Evolutionary conservation across 2,329 filamentous ascomycete species (phyloP), one percentile per base, ranked within the genome.

Genomic region (Boeremia lycopersici): DNA sequence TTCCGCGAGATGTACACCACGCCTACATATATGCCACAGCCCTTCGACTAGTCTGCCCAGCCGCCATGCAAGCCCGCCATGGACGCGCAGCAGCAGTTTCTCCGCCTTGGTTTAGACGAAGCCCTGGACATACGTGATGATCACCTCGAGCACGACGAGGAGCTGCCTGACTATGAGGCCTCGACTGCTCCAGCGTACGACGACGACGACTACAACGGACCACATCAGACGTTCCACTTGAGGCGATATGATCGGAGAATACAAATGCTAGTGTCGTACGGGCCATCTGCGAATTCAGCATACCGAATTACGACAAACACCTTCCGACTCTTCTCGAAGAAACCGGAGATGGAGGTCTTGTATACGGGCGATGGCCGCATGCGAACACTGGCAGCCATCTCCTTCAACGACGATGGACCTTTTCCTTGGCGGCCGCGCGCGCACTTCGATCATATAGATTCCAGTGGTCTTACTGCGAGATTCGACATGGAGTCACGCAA

Each of bases 351-450:
- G 57, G 64, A 73, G 35, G 48, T 74, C 28, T 51, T 67, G 9
- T 63, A 68, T 28, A 64, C 63, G 5, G 54, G 45, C 29, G 63
- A 59, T n/a, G 49, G 51, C 26, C 48, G 47, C 6, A 63, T 69
- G 53, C 59, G 65, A 12, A 62, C 56, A 15, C 56, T 72, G n/a
- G 66, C 66, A 6, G 55, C 56, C 0, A 68, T 73, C 13, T 57
- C 54, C 8, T 74, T 72, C 33, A 63, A 69, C 44, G 62, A 65
- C 17, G 45, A 70, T 34, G 69, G 70, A 1, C 68, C 69, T 1
- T 38, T 72, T 9, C 71, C 71, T 0, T 73, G 71, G 71, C 61
- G 70, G 25, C 70, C 70, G 29, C 65, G 70, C 10, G 71, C 71
- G 11, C 63, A 64, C 36, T 67, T 73, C 28, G 36, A 53, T 4